phyloP scores from a whole-genome alignment of 2,329 filamentous ascomycete species.

The Ophiostoma himal-ulmi region DNA sequence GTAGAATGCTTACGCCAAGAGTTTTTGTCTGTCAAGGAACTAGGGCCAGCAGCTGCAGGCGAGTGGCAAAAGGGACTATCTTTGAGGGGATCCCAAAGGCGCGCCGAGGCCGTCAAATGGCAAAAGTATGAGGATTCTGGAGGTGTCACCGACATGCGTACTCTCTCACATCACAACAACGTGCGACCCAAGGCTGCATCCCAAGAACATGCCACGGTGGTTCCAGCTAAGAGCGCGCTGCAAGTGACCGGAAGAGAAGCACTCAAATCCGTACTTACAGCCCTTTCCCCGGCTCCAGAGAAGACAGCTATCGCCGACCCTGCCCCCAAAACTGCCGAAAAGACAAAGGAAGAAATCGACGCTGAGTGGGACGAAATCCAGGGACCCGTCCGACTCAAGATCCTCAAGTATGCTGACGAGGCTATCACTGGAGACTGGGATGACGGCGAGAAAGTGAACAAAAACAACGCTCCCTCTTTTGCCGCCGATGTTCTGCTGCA shows the following conservation, averaged over 20 bases:
- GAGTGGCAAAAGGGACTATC: slow-evolving; percentile 77
- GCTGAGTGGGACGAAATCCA: slow-evolving; percentile 68
- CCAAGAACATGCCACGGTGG: not conserved
- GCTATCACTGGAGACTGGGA: slow-evolving; percentile 62
- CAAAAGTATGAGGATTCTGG: slow-evolving; percentile 62
- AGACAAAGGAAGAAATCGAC: slow-evolving; percentile 30
- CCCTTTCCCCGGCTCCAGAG: not conserved
- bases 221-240: not conserved
- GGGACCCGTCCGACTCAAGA: slow-evolving; percentile 57
- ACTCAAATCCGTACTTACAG: not conserved
- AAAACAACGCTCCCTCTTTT: slow-evolving; percentile 60
- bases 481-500: slow-evolving; percentile 65
- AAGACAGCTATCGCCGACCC: not conserved
- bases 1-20: slow-evolving; percentile 57
- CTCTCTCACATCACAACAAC: slow-evolving; percentile 27
- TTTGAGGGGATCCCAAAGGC: slow-evolving; percentile 53
- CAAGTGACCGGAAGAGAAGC: not conserved
- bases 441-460: slow-evolving; percentile 56
- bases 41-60: slow-evolving; percentile 62
- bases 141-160: slow-evolving; percentile 38
- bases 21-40: slow-evolving; percentile 56
- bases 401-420: slow-evolving; percentile 63
- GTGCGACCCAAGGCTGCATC: not conserved
- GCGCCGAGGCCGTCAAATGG: slow-evolving; percentile 62
- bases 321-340: not conserved